Evolutionary conservation across 2,329 filamentous ascomycete species (phyloP).

Genomic region (Pseudocercospora musae): DNA sequence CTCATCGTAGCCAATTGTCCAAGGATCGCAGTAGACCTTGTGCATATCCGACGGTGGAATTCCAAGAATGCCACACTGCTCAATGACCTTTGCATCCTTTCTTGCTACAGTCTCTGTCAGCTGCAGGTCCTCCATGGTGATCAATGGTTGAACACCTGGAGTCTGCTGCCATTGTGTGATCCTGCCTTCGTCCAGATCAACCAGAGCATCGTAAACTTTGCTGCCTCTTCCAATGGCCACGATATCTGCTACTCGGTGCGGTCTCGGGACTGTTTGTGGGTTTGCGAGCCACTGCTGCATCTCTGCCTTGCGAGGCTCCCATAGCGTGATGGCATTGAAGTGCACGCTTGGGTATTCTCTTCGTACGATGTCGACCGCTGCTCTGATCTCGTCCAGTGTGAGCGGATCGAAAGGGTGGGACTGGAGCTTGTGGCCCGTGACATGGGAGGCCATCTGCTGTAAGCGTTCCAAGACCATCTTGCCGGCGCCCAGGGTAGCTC

Average conservation of each 20-base stretch:
- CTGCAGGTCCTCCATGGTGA: conserved; percentile 87
- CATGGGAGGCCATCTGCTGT: conserved; percentile 54
- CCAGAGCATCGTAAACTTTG: conserved; percentile 77
- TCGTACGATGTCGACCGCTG: conserved; percentile 65
- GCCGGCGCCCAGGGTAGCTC: background rate
- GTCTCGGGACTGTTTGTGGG: conserved; percentile 59
- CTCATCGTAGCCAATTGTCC: conserved; percentile 94
- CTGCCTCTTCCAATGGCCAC: conserved; percentile 77
- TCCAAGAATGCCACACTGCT: conserved; percentile 81
- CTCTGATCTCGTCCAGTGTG: conserved; percentile 67
- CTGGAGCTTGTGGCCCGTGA: conserved; percentile 53
- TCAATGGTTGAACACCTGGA: conserved; percentile 78
- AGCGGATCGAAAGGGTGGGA: conserved; percentile 79
- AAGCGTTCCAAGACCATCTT: conserved; percentile 34
- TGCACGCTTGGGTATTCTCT: conserved; percentile 67
- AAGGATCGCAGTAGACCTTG: conserved; percentile 94
- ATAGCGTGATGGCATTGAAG: conserved; percentile 83
- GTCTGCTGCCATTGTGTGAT: conserved; percentile 72
- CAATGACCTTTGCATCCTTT: conserved; percentile 79
- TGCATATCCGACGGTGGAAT: conserved; percentile 82
- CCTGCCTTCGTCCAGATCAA: conserved; percentile 65
- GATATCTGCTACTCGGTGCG: conserved; percentile 72
- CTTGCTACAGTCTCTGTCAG: conserved; percentile 73
- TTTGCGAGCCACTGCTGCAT: conserved; percentile 76
- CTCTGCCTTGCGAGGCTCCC: conserved; percentile 79